Evolutionary conservation across 176 grass and related monocot species (phyloP).

Genomic region (Panicum miliaceum): DNA sequence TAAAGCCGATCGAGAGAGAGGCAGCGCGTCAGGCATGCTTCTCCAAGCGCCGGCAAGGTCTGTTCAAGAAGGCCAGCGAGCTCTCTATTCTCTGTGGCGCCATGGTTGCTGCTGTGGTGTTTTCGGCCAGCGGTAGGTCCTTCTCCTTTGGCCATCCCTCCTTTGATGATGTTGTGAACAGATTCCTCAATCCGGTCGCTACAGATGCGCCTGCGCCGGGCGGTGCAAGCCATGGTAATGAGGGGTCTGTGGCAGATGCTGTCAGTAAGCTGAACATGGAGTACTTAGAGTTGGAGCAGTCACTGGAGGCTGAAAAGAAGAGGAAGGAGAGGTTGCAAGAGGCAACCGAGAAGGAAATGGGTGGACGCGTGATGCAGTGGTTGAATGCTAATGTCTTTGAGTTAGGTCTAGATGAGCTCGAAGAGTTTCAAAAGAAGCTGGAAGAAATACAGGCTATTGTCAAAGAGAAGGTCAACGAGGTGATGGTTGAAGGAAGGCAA

Average conservation of each 20-base stretch:
- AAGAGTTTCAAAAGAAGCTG: not conserved
- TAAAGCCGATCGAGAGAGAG: not conserved
- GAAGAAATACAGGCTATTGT: not conserved
- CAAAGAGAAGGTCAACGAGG: not conserved
- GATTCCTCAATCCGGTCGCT: not conserved
- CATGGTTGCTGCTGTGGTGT: not conserved
- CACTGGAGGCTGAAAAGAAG: not conserved
- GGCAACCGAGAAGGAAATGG: not conserved
- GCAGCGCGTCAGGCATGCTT: not conserved
- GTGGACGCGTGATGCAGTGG: not conserved
- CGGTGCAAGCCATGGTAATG: not conserved
- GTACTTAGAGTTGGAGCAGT: not conserved
- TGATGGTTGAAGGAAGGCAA: not conserved
- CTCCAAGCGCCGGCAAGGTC: not conserved
- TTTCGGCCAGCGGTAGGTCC: not conserved
- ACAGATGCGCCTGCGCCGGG: not conserved
- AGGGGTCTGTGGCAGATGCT: not conserved
- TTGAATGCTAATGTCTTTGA: not conserved
- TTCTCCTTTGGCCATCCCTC: not conserved
- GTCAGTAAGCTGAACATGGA: not conserved
- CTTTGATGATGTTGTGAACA: not conserved
- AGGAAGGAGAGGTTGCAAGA: not conserved
- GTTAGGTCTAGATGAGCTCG: not conserved
- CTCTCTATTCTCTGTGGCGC: not conserved
- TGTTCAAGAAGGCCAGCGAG: constrained; percentile 15